A percentile compares a stretch with the other conserved stretches of the same genome.
phyloP scores from a whole-genome alignment of 495 filamentous ascomycete species.

The Tuber borchii region DNA sequence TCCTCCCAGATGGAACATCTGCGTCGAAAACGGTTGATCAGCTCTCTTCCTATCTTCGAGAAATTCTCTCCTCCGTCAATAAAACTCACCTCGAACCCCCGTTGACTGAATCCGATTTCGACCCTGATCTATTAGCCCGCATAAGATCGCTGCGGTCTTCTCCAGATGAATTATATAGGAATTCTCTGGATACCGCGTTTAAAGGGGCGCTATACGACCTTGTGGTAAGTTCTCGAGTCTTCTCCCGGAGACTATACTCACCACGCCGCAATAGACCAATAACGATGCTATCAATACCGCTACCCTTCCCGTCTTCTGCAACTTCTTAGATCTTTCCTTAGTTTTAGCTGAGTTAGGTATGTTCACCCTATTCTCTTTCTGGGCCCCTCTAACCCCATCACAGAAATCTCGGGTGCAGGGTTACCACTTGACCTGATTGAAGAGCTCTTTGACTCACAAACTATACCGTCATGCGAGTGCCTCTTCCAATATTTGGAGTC shows the following conservation, averaged over 20 bases:
- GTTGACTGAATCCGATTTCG: slow-evolving; percentile 58
- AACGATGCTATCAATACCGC: slow-evolving; percentile 47
- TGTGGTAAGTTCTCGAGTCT: slow-evolving; percentile 30
- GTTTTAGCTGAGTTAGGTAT: slow-evolving; percentile 73
- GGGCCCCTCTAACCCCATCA: slow-evolving; percentile 35
- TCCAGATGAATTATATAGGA: slow-evolving; percentile 37
- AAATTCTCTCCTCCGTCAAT: slow-evolving; percentile 27
- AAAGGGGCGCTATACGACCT: slow-evolving; percentile 40
- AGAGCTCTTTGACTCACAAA: slow-evolving; percentile 91
- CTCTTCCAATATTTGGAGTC: slow-evolving; percentile 94
- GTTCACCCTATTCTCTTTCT: slow-evolving; percentile 24
- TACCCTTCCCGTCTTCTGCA: slow-evolving; percentile 76
- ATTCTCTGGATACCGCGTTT: slow-evolving; percentile 34
- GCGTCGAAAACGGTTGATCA: slow-evolving; percentile 16
- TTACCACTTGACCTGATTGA: slow-evolving; percentile 86
- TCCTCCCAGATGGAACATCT: slow-evolving; percentile 16
- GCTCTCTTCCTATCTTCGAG: slow-evolving; percentile 24
- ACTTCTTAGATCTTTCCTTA: slow-evolving; percentile 81
- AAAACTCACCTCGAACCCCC: slow-evolving; percentile 60
- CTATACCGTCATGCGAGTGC: slow-evolving; percentile 77
- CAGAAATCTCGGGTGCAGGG: slow-evolving; percentile 73
- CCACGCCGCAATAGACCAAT: slow-evolving; percentile 28
- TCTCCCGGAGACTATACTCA: slow-evolving; percentile 5
- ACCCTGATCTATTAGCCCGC: slow-evolving; percentile 45
- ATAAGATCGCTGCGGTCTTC: slow-evolving; percentile 41